These are phyloP conservation scores for Diutina pseudorugosa DNA, from an alignment of 1,139 yeast species.

Conservation along the genomic window DNA sequence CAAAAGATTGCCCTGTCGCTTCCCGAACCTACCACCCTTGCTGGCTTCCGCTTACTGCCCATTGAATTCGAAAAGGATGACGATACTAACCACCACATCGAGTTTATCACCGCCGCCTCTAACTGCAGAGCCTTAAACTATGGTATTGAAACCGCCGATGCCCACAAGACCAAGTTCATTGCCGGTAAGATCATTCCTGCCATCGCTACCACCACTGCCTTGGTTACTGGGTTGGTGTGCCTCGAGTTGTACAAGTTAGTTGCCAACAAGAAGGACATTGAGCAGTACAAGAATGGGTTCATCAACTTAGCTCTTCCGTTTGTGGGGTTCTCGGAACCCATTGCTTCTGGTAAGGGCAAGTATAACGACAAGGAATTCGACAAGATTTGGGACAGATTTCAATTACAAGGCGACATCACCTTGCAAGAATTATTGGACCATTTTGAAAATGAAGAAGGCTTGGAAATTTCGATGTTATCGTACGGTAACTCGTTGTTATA, in stretches of 20 bases:
- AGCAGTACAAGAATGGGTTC: conserved; percentile 88
- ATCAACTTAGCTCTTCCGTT: conserved; percentile 91
- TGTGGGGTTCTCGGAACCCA: conserved; percentile 94
- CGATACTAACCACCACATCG: conserved; percentile 91
- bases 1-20: conserved; percentile 57
- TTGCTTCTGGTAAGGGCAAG: conserved; percentile 69
- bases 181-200: conserved; percentile 98
- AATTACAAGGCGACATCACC: conserved; percentile 65
- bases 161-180: conserved; percentile 65
- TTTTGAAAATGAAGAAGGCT: conserved; percentile 71
- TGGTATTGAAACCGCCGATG: conserved; percentile 69
- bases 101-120: conserved; percentile 93
- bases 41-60: conserved; percentile 76
- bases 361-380: conserved; percentile 77
- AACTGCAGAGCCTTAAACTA: conserved; percentile 92
- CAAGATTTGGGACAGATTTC: conserved; percentile 92
- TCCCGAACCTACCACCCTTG: conserved; percentile 83
- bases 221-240: conserved; percentile 90
- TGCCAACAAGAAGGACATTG: conserved; percentile 60
- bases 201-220: conserved; percentile 95
- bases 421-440: conserved; percentile 63
- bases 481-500: conserved; percentile 81
- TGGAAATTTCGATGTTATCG: conserved; percentile 83
- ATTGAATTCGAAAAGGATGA: conserved; percentile 97
- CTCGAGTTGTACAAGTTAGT: conserved; percentile 86